Conservation (phyloP, 345 rosid genomes). For the Citrus trifoliata region DNA sequence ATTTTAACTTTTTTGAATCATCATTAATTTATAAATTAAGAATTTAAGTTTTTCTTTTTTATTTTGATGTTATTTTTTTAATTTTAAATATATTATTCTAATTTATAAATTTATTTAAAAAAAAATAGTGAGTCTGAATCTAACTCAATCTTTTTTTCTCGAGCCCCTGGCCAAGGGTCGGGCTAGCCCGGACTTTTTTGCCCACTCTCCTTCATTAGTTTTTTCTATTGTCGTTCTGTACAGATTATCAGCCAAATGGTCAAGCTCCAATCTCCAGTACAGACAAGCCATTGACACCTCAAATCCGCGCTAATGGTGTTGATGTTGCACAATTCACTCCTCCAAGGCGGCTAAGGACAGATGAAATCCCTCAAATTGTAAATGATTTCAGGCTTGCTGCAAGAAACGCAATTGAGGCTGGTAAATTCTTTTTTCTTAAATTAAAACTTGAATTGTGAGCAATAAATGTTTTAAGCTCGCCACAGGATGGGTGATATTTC, state of each 20-base stretch:
- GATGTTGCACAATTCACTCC: constrained; percentile 41
- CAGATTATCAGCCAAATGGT: constrained; percentile 65
- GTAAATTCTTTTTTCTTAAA: constrained; percentile 24
- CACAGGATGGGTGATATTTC: not conserved
- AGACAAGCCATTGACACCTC: constrained; percentile 53
- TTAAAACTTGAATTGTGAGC: no score
- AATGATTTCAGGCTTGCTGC: constrained; percentile 73
- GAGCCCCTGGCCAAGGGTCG: no score
- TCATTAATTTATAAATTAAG: no score
- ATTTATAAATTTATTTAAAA: no score
- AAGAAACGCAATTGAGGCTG: constrained; percentile 76
- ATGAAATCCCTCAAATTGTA: constrained; percentile 66
- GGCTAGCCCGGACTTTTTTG: no score
- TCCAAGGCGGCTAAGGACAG: constrained; percentile 51
- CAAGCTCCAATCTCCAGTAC: constrained; percentile 63
- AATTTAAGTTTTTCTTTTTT: no score
- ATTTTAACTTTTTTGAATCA: no score
- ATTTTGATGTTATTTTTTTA: no score
- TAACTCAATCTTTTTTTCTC: no score
- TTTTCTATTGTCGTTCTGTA: not conserved
- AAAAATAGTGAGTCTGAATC: no score
- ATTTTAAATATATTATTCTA: no score
- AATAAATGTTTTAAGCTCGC: not conserved
- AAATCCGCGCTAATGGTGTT: constrained; percentile 36
- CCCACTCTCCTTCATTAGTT: not conserved